phyloP scores from a whole-genome alignment of 768 basidiomycete genomes.

The Jaapia argillacea region DNA sequence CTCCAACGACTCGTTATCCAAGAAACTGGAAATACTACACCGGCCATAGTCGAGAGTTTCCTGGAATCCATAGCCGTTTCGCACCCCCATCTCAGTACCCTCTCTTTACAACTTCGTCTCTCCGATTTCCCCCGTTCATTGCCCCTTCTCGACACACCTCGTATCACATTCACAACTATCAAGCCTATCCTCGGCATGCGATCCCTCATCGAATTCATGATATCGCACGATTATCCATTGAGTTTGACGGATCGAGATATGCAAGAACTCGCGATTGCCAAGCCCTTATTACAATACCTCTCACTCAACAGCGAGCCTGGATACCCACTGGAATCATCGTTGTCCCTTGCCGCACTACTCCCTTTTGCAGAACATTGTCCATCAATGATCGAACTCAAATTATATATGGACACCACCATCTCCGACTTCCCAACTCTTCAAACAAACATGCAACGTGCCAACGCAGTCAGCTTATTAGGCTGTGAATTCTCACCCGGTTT shows the following conservation, averaged over 20 bases:
- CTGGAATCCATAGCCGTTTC: too few relatives aligned
- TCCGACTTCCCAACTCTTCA: too few relatives aligned
- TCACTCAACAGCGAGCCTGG: constrained; percentile 16
- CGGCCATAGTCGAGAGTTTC: too few relatives aligned
- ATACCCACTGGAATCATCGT: constrained; percentile 9
- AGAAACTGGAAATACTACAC: too few relatives aligned
- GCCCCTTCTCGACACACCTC: constrained; percentile 14
- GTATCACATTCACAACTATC: constrained; percentile 24
- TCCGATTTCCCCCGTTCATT: too few relatives aligned
- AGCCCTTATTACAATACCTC: constrained; percentile 12
- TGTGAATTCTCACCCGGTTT: too few relatives aligned
- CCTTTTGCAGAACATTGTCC: constrained; percentile 32
- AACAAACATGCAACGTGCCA: too few relatives aligned
- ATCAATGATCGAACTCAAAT: constrained; percentile 22
- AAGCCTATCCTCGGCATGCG: constrained; percentile 24
- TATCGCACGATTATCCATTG: constrained; percentile 16
- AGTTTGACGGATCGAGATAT: constrained; percentile 16
- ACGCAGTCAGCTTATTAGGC: too few relatives aligned
- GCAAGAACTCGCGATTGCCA: constrained; percentile 19
- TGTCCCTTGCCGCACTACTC: constrained; percentile 27
- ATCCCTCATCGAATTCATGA: constrained; percentile 22
- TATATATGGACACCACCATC: constrained; percentile 28
- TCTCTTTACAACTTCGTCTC: too few relatives aligned
- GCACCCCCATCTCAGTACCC: too few relatives aligned
- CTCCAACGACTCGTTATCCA: too few relatives aligned